These are phyloP conservation scores for Hymenoscyphus fraxineus DNA, from an alignment of 2,329 filamentous ascomycete genomes.

Conservation along the genomic window DNA sequence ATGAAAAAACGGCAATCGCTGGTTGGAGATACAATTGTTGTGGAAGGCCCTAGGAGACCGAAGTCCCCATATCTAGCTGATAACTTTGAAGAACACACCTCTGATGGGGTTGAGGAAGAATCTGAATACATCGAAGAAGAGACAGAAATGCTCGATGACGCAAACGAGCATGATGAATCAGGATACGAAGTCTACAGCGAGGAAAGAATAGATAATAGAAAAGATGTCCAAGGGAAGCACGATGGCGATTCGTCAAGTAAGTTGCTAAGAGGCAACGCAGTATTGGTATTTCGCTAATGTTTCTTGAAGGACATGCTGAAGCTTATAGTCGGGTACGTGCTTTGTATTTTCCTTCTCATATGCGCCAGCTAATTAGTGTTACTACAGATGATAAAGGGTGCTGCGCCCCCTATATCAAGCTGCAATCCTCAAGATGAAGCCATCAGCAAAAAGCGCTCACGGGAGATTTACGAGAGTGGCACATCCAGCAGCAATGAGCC, in stretches of 20 bases:
- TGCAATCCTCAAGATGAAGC: too few species aligned
- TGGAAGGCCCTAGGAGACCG: not conserved
- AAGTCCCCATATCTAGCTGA: not conserved
- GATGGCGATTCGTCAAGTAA: constrained; percentile 2
- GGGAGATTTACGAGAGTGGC: not conserved
- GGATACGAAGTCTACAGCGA: not conserved
- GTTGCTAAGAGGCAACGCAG: not conserved
- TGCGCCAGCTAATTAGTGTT: not conserved
- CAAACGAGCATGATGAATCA: not conserved
- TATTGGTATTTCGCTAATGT: not conserved
- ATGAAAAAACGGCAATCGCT: not conserved
- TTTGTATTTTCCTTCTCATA: not conserved
- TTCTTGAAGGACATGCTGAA: not conserved
- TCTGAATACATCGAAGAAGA: not conserved
- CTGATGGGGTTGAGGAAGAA: constrained; percentile 2
- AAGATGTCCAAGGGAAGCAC: not conserved
- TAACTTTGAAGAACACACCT: not conserved
- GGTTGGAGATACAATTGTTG: not conserved
- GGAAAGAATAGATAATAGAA: not conserved
- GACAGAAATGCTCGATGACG: not conserved
- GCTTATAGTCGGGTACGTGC: not conserved
- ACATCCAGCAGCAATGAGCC: constrained; percentile 5
- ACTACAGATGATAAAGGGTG: constrained; percentile 3
- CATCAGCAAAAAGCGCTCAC: constrained; percentile 2
- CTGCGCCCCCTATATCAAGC: not conserved